Conservation (phyloP, 2,329 filamentous ascomycete species). For the Xylaria sp. region DNA sequence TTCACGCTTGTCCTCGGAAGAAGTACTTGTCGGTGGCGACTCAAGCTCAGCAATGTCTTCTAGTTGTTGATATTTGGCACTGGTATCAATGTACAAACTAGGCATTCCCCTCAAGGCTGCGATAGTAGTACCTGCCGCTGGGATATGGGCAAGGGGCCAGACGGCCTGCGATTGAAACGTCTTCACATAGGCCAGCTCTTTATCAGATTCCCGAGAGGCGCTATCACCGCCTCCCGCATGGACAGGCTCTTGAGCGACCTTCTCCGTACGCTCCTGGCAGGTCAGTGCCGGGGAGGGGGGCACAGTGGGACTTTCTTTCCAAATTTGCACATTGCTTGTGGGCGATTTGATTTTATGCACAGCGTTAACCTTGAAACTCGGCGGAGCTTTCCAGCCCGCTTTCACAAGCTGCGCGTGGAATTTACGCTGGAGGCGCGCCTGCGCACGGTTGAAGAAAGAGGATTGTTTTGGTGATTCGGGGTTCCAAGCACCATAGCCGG, state of each 20-base stretch:
- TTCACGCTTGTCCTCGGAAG: background rate
- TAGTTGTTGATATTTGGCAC: background rate
- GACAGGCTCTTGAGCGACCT: background rate
- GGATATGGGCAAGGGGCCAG: background rate
- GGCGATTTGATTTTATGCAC: constrained; percentile 22
- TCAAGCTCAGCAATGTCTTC: background rate
- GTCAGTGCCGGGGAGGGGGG: background rate
- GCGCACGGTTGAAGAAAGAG: constrained; percentile 28
- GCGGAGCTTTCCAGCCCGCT: constrained; percentile 14
- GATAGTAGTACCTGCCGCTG: background rate
- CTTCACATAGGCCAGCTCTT: too few relatives aligned
- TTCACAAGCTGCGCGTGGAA: constrained; percentile 24
- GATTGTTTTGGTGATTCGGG: constrained; percentile 14
- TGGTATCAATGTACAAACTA: background rate
- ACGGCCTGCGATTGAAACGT: too few relatives aligned
- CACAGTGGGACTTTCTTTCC: background rate
- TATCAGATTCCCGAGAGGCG: too few relatives aligned
- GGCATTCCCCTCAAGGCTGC: background rate
- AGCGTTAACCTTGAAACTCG: constrained; percentile 28
- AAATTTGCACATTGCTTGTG: background rate
- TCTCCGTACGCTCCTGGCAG: background rate
- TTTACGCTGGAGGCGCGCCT: constrained; percentile 2
- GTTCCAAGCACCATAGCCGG: constrained; percentile 27
- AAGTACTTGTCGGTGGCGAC: background rate
- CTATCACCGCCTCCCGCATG: background rate